Base-by-base conservation (phyloP, 202 grass and related monocot species). In the Bolboschoenoplectus hybrid region DNA sequence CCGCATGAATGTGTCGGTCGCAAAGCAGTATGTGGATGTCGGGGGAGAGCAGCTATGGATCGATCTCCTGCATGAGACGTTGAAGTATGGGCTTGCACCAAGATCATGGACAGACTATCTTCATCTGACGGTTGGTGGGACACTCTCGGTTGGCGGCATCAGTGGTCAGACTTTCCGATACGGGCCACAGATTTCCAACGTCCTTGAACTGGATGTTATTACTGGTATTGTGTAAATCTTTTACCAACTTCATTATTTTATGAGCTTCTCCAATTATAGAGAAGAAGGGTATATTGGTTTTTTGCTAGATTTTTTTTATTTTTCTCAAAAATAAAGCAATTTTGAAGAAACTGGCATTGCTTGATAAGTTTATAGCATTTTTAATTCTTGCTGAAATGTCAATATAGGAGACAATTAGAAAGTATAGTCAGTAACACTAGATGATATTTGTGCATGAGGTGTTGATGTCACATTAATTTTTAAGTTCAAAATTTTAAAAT, bases 31-130 rank as follows among this genome's bases (percentile, higher is more conserved):
- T 89, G 52, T 91, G 14, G 95, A 97, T 87, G 92, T 91, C 83
- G 92, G 91, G 7, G 95, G 92, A 11, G 95, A 97, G 87, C 92
- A 97, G 86, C 81, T 97, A 8, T 97, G 95, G 95, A 83, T 89
- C 9, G 74, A 97, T 89, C 87, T 97, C 65, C 87, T 97, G 81
- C 78, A 49, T 60, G 91, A 91, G 7, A 61, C 95, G 0, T 68
- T 93, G 7, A 78, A 75, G 20, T 89, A 89, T 57, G 89, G 88
- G 3, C 89, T 95, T 2, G 44, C 91, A 4, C 91, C 92, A 17
- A 84, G 75, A 9, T 93, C 92, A 2, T 97, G 95, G 95, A 94
- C 91, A 1, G 95, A 97, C 53, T 97, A 97, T 88, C 85, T 94
- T 51, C 81, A 88, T 69, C 82, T 97, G 53, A 94, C 95, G 6